These are phyloP conservation scores for Clitoria ternatea DNA, from an alignment of 306 rosid species.

Conservation along the genomic window DNA sequence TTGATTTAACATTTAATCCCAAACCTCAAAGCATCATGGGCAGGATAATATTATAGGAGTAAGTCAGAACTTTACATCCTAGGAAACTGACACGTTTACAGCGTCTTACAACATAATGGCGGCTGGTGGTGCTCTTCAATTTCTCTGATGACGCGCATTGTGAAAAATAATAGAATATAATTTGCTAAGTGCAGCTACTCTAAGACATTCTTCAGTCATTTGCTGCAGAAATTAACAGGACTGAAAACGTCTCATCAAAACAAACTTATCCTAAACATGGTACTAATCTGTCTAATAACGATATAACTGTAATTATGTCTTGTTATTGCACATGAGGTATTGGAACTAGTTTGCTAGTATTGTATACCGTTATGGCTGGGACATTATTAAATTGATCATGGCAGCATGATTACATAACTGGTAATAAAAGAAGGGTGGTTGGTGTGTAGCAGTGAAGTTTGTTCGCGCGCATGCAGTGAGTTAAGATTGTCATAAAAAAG, in stretches of 20 bases:
- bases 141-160: background rate
- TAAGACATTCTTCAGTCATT: background rate
- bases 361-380: background rate
- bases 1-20: background rate
- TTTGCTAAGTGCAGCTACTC: background rate
- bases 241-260: background rate
- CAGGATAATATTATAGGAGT: slow-evolving; percentile 13
- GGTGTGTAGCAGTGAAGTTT: slow-evolving; percentile 19
- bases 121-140: slow-evolving; percentile 11
- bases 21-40: slow-evolving; percentile 35
- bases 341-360: no score
- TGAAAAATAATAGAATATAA: background rate
- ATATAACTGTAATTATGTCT: background rate
- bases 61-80: slow-evolving; percentile 15
- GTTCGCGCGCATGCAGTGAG: slow-evolving; percentile 23
- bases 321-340: background rate
- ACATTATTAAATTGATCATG: background rate
- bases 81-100: slow-evolving; percentile 27
- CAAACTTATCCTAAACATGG: background rate
- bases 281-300: background rate
- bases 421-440: slow-evolving; percentile 7
- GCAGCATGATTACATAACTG: background rate
- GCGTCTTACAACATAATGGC: background rate
- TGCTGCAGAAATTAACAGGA: background rate
- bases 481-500: slow-evolving; percentile 7